Evolutionary conservation across 352 stramenopile genomes (phyloP).

Genomic region (Globisporangium spiculum): DNA sequence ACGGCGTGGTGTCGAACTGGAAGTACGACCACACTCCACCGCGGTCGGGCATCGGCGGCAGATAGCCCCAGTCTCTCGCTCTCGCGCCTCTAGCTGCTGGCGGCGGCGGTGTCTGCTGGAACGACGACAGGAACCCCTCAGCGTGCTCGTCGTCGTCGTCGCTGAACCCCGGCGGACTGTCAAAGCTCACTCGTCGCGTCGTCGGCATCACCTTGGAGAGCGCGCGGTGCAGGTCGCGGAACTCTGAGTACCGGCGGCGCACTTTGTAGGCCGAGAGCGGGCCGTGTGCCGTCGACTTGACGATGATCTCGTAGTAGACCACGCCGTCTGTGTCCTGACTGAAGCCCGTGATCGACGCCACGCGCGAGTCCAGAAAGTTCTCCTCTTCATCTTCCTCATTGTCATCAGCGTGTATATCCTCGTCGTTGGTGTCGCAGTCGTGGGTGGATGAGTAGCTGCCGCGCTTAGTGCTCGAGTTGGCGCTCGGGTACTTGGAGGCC

Average conservation of each 20-base stretch:
- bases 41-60: constrained; percentile 63
- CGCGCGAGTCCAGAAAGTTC: constrained; percentile 71
- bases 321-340: constrained; percentile 68
- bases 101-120: neutral
- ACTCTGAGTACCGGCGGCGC: constrained; percentile 73
- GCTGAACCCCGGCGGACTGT: neutral
- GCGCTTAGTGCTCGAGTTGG: constrained; percentile 22
- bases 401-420: constrained; percentile 9
- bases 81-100: neutral
- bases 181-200: constrained; percentile 14
- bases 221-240: constrained; percentile 48
- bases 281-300: constrained; percentile 53
- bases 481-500: constrained; percentile 8
- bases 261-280: constrained; percentile 81
- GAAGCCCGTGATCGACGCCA: constrained; percentile 69
- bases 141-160: constrained; percentile 14
- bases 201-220: constrained; percentile 58
- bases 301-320: constrained; percentile 80
- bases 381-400: constrained; percentile 33
- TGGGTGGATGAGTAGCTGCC: constrained; percentile 19
- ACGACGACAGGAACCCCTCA: neutral
- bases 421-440: constrained; percentile 3
- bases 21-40: constrained; percentile 76
- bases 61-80: constrained; percentile 1
- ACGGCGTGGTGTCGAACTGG: constrained; percentile 55